Conservation (phyloP, 306 rosid species). For the Malus asiatica region DNA sequence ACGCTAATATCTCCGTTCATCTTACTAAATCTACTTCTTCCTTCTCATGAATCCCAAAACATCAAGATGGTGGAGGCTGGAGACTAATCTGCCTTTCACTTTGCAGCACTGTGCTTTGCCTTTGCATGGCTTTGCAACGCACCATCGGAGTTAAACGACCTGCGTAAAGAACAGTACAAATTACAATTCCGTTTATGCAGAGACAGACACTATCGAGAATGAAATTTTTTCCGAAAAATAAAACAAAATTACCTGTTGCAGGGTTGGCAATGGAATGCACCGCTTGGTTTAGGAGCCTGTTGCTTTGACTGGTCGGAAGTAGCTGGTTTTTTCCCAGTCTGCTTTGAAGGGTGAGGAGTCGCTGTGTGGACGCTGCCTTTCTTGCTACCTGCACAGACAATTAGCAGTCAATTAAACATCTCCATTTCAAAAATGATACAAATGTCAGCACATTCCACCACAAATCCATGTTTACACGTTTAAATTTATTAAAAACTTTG, state of each 20-base stretch:
- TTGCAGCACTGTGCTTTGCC: slow-evolving; percentile 56
- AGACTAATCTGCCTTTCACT: slow-evolving; percentile 10
- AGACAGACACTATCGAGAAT: background rate
- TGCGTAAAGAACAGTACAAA: slow-evolving; percentile 12
- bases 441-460: background rate
- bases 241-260: slow-evolving; percentile 42
- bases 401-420: background rate
- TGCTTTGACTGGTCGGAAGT: slow-evolving; percentile 26
- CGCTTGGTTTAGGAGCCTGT: slow-evolving; percentile 38
- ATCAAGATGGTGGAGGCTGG: background rate
- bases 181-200: background rate
- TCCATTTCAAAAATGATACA: background rate
- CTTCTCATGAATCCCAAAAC: background rate
- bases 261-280: slow-evolving; percentile 40
- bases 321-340: slow-evolving; percentile 33
- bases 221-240: background rate
- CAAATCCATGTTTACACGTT: background rate
- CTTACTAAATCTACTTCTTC: background rate
- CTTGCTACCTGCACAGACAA: slow-evolving; percentile 31
- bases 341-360: slow-evolving; percentile 66
- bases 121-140: slow-evolving; percentile 54
- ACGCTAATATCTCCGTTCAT: background rate
- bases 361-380: slow-evolving; percentile 37
- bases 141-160: slow-evolving; percentile 55
- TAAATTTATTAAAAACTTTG: background rate